These are phyloP conservation scores for Epichloe sp. DNA, from an alignment of 2,329 filamentous ascomycete genomes.

Conservation along the genomic window DNA sequence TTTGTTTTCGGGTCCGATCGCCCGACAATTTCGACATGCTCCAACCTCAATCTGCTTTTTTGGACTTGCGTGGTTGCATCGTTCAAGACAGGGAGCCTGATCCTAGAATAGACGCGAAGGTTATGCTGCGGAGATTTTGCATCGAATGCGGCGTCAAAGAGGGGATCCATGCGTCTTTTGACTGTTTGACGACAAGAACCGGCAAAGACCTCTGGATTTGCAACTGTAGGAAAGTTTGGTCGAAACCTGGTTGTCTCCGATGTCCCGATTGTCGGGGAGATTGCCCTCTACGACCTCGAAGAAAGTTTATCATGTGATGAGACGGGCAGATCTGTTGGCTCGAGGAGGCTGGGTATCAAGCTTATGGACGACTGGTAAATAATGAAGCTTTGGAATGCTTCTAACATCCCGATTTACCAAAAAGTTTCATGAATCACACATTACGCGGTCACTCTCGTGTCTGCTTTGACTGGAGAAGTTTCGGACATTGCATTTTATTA, in stretches of 20 bases:
- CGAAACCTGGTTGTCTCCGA: slow-evolving; percentile 21
- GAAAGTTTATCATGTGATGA: slow-evolving; percentile 13
- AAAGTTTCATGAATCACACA: too few species aligned
- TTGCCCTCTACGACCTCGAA: slow-evolving; percentile 23
- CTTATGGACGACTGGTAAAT: too few species aligned
- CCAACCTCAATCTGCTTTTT: slow-evolving; percentile 19
- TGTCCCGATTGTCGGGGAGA: slow-evolving; percentile 22
- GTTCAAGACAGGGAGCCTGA: slow-evolving; percentile 17
- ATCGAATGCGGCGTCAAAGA: slow-evolving; percentile 27
- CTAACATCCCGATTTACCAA: too few species aligned
- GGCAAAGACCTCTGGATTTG: slow-evolving; percentile 28
- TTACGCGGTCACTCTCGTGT: too few species aligned
- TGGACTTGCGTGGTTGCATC: slow-evolving; percentile 19
- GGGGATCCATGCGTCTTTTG: slow-evolving; percentile 24
- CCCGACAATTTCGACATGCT: slow-evolving; percentile 26
- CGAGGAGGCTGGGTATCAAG: background rate
- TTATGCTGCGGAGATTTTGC: slow-evolving; percentile 26
- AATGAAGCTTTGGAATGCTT: too few species aligned
- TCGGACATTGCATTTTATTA: too few species aligned
- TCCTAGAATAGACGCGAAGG: slow-evolving; percentile 14
- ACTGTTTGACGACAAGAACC: slow-evolving; percentile 24
- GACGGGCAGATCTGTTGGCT: background rate
- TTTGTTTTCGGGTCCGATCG: slow-evolving; percentile 27
- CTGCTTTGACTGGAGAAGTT: too few species aligned
- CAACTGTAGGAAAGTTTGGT: slow-evolving; percentile 23